Conservation (phyloP, 202 grass and related monocot genomes). For the Setaria viridis region DNA sequence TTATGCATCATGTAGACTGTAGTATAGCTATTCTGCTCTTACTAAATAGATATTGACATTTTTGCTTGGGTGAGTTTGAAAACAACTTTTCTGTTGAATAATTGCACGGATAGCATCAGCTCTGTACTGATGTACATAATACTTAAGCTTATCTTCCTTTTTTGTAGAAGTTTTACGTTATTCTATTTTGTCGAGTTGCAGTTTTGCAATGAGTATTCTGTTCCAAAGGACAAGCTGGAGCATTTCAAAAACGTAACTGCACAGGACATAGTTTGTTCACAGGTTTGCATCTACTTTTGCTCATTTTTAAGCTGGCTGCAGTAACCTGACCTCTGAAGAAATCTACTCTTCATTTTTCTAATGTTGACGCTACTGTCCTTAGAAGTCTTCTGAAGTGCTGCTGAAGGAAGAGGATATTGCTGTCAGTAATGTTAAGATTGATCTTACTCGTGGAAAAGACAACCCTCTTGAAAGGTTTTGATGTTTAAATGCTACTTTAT, state of each 20-base stretch:
- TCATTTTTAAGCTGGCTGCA: conserved; percentile 17
- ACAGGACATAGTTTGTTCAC: conserved; percentile 89
- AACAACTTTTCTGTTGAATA: not conserved
- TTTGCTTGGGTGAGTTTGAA: not conserved
- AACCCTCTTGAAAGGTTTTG: conserved; percentile 85
- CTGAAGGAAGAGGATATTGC: conserved; percentile 87
- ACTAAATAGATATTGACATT: conserved; percentile 21
- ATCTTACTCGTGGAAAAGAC: conserved; percentile 89
- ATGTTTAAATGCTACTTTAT: conserved; percentile 18
- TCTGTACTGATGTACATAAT: conserved; percentile 1
- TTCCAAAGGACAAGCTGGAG: conserved; percentile 90
- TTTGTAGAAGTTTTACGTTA: not conserved
- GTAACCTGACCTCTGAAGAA: conserved; percentile 2
- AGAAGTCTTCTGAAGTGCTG: conserved; percentile 62
- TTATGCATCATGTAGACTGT: not conserved
- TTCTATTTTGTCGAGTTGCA: conserved; percentile 38
- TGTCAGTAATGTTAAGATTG: conserved; percentile 94
- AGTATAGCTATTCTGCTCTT: not conserved
- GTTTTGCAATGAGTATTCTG: conserved; percentile 97
- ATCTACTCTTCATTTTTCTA: not conserved
- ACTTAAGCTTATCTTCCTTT: conserved; percentile 39
- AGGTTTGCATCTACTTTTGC: conserved; percentile 53
- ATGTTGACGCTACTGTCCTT: conserved; percentile 27
- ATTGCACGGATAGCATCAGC: not conserved
- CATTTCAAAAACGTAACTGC: conserved; percentile 87